Percentiles rank a stretch among this genome's conserved stretches.
Evolutionary conservation across 257 asterid genomes (phyloP).

Genomic region (Nicotiana benthamiana): DNA sequence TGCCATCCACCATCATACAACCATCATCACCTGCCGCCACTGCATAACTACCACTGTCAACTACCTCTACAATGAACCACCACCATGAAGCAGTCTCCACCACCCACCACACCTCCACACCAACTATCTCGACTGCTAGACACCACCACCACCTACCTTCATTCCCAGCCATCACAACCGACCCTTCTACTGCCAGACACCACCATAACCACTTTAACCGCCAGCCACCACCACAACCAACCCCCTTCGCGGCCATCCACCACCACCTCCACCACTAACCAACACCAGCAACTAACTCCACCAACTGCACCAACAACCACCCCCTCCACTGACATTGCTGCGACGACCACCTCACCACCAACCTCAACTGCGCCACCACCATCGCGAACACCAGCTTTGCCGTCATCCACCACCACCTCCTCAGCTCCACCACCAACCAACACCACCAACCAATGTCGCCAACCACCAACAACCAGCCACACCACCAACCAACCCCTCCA

Average conservation of each 20-base stretch:
- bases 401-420: too few species aligned
- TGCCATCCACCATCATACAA: neutral
- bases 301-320: too few species aligned
- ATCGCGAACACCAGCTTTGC: neutral
- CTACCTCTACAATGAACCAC: neutral
- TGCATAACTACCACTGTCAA: neutral
- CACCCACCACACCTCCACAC: neutral
- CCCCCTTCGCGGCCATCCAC: neutral
- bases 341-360: neutral
- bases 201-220: neutral
- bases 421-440: too few species aligned
- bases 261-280: neutral
- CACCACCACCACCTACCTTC: neutral
- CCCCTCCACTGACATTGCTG: too few species aligned
- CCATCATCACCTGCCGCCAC: neutral
- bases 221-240: neutral
- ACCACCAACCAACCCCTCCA: too few species aligned
- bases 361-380: neutral
- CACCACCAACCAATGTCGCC: too few species aligned
- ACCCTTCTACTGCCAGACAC: neutral
- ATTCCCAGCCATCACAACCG: neutral
- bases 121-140: neutral
- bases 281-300: too few species aligned
- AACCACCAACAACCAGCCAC: too few species aligned
- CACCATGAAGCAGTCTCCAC: neutral